phyloP scores from a whole-genome alignment of 495 filamentous ascomycete species.

The Hamigera avellanea region DNA sequence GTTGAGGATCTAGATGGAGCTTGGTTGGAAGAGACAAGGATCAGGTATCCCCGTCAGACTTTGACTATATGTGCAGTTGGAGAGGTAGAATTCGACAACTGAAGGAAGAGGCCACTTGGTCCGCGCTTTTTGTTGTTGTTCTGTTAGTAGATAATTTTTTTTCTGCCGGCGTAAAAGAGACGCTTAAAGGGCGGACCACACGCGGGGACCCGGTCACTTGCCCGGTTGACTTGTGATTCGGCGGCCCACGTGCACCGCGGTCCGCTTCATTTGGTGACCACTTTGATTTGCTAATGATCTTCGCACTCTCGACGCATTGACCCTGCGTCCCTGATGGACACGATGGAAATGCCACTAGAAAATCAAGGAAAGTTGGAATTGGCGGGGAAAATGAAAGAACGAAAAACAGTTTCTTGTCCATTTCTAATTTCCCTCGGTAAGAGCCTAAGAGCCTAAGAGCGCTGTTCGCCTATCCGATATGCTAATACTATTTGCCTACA shows the following conservation, averaged over 20 bases:
- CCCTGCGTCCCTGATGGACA: too few relatives aligned
- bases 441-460: too few relatives aligned
- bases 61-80: neutral
- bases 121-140: slow-evolving; percentile 1
- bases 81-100: neutral
- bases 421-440: too few relatives aligned
- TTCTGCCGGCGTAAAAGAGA: slow-evolving; percentile 15
- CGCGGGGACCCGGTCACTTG: neutral
- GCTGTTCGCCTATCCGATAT: too few relatives aligned
- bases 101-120: neutral
- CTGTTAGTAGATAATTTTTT: slow-evolving; percentile 6
- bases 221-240: neutral
- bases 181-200: neutral
- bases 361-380: too few relatives aligned
- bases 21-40: neutral
- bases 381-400: too few relatives aligned
- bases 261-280: neutral
- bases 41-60: neutral
- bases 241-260: neutral
- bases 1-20: too few relatives aligned
- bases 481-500: too few relatives aligned
- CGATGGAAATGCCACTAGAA: too few relatives aligned
- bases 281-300: too few relatives aligned
- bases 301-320: too few relatives aligned
- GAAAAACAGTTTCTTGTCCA: too few relatives aligned